These are phyloP conservation scores for Pelargonium citronellum DNA, from an alignment of 441 rosid species.

Conservation along the genomic window DNA sequence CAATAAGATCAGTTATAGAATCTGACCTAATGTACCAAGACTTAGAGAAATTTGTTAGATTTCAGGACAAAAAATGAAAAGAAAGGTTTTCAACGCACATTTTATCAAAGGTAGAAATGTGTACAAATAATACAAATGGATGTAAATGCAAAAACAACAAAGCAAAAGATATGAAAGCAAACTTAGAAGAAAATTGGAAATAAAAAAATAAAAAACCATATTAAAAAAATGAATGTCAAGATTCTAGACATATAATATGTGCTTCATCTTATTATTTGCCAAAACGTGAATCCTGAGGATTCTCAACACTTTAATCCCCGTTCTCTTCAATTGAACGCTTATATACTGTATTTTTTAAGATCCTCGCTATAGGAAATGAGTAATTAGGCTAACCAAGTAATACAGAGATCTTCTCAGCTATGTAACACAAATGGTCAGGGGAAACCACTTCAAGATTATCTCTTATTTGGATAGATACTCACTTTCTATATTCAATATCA, in stretches of 20 bases:
- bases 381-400: background rate
- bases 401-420: background rate
- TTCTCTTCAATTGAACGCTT: background rate
- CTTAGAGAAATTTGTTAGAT: background rate
- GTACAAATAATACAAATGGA: background rate
- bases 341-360: background rate
- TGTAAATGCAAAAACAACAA: background rate
- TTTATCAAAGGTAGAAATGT: constrained; percentile 1
- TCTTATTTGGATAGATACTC: background rate
- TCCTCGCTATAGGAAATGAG: background rate
- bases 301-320: background rate
- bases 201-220: too few species aligned
- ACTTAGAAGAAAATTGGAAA: background rate
- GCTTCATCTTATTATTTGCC: background rate
- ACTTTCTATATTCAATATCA: background rate
- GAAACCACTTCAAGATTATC: background rate
- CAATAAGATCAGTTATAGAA: background rate
- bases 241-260: background rate
- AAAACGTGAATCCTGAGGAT: background rate
- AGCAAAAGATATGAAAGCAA: background rate
- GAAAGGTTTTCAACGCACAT: background rate
- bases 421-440: background rate
- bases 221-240: background rate
- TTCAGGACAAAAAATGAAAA: constrained; percentile 8
- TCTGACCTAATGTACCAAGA: background rate